These are phyloP conservation scores for Talaromyces adpressus DNA, from an alignment of 495 filamentous ascomycete species.

Conservation along the genomic window DNA sequence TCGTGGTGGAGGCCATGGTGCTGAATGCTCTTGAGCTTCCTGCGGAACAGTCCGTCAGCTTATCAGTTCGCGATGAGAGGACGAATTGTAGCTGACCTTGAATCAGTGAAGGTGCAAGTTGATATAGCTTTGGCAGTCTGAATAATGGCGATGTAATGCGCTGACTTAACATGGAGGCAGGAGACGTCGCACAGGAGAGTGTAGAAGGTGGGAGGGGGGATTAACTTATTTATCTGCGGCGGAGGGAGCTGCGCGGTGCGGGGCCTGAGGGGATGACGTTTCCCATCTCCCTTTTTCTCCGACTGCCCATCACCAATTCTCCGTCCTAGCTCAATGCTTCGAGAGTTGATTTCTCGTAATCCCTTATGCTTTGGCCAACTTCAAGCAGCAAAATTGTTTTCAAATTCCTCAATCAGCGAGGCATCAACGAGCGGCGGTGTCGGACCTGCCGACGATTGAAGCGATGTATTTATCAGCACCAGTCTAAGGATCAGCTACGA, in stretches of 20 bases:
- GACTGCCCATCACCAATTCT: not conserved
- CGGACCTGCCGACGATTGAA: too few species aligned
- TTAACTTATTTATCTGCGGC: not conserved
- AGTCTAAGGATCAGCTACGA: too few species aligned
- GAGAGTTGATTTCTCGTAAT: not conserved
- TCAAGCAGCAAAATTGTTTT: not conserved
- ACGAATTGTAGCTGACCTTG: not conserved
- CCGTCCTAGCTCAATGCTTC: not conserved
- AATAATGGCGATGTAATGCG: not conserved
- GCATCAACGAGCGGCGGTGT: too few species aligned
- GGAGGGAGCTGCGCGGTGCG: not conserved
- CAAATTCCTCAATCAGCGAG: not conserved
- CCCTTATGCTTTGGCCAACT: too few species aligned
- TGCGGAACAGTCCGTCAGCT: constrained; percentile 5
- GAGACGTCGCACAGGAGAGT: not conserved
- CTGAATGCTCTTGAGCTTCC: constrained; percentile 29
- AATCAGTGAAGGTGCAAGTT: not conserved
- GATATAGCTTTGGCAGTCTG: not conserved
- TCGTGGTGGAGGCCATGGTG: constrained; percentile 64
- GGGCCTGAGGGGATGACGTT: not conserved
- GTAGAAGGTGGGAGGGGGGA: not conserved
- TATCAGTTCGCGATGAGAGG: not conserved
- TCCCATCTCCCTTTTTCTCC: not conserved
- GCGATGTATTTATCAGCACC: too few species aligned
- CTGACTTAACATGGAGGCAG: not conserved